These are phyloP conservation scores for Terana coerulea DNA, from an alignment of 768 basidiomycete genomes.

Conservation along the genomic window DNA sequence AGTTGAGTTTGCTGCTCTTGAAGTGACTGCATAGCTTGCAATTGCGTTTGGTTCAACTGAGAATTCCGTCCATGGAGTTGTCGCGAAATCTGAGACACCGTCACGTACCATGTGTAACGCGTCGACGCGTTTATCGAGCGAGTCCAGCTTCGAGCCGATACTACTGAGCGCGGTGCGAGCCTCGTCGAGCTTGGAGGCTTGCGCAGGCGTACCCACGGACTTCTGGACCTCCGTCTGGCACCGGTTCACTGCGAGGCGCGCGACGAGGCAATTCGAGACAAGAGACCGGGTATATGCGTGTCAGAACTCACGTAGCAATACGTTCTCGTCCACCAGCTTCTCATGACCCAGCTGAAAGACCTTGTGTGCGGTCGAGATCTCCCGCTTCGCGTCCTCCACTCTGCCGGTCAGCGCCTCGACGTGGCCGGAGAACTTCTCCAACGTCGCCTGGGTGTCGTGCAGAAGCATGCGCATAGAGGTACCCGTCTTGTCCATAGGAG, in stretches of 20 bases:
- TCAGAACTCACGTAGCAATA: slow-evolving; percentile 47
- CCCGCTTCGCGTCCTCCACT: slow-evolving; percentile 49
- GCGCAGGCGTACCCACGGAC: slow-evolving; percentile 53
- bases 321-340: slow-evolving; percentile 48
- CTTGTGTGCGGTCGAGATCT: slow-evolving; percentile 49
- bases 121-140: slow-evolving; percentile 24
- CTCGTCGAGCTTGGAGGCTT: slow-evolving; percentile 28
- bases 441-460: slow-evolving; percentile 68
- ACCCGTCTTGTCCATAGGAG: slow-evolving; percentile 56
- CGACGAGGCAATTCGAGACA: neutral
- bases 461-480: slow-evolving; percentile 71
- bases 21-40: slow-evolving; percentile 52
- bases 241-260: slow-evolving; percentile 46
- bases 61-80: too few species aligned
- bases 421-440: slow-evolving; percentile 61
- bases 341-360: slow-evolving; percentile 63
- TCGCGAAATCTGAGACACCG: too few species aligned
- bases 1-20: slow-evolving; percentile 63
- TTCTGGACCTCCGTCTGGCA: slow-evolving; percentile 60
- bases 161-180: slow-evolving; percentile 15
- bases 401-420: slow-evolving; percentile 48
- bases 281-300: slow-evolving; percentile 15
- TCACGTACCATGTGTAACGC: slow-evolving; percentile 20
- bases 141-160: slow-evolving; percentile 16
- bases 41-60: slow-evolving; percentile 33